Evolutionary conservation across 106 monocot species (phyloP), one percentile per base, ranked within the genome.

Genomic region (Cymbidium sinense): DNA sequence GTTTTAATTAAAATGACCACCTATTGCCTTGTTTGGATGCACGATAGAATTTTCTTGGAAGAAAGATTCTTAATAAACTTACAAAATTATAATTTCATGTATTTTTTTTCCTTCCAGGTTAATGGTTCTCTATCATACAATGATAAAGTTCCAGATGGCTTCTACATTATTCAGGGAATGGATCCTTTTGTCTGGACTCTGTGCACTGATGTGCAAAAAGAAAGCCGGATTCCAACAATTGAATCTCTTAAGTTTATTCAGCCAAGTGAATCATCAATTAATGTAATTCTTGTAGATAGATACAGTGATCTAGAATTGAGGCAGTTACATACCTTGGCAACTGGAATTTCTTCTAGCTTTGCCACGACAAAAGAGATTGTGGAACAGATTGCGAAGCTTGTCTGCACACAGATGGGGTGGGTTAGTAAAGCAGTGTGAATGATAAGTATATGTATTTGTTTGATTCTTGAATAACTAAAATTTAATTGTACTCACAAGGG

Each of bases 81-180:
- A 43, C 70, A 76, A 70, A 51, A 76, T 50, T 35, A 65, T 20
- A 18, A 50, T 77, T 23, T 77, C 13, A 12, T 44, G 35, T 17
- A 54, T 30, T 62, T 65, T 52, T 76, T 64, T 69, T 13, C 61
- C 41, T 86, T 30, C 77, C 78, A 96, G 96, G 91, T 98, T 28
- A 98, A 90, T 75, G 91, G 90, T 13, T 90, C 83, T 71, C 69
- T 98, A 39, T 94, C 98, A n/a, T 98, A 92, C 73, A 75, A 83
- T 82, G 90, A 94, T 73, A 88, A 82, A 73, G 78, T 98, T 80
- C 94, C 89, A 52, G 98, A 98, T 90, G 98, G 94, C 6, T 98
- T 98, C 70, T 98, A 98, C 85, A 70, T 90, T 76, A 96, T 96
- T 78, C 91, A 89, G 79, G 96, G 96, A 62, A 88, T 96, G 89